A percentile compares a stretch with the other conserved stretches of the same genome.
Conservation (phyloP, 306 rosid species). For the Comarum palustre region DNA sequence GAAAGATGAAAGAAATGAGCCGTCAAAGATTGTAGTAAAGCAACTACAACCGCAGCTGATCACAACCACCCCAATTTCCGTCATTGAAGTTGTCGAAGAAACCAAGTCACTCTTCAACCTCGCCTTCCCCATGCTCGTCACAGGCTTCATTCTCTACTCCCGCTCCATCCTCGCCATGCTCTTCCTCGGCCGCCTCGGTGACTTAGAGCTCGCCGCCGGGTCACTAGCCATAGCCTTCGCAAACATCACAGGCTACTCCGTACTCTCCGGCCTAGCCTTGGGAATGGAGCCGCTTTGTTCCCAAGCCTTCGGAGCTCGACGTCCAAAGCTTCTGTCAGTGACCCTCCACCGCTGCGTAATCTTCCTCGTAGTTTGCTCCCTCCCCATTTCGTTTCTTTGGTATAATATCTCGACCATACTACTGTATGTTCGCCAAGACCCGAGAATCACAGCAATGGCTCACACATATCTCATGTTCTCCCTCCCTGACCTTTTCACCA, state of each 20-base stretch:
- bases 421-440: conserved; percentile 42
- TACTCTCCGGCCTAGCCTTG: conserved; percentile 68
- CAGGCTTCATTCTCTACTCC: conserved; percentile 74
- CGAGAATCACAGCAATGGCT: conserved; percentile 42
- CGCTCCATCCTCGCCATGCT: conserved; percentile 82
- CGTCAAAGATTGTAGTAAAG: too few relatives aligned
- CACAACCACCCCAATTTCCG: not conserved
- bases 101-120: conserved; percentile 48
- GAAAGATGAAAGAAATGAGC: conserved; percentile 1
- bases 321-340: conserved; percentile 59
- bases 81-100: conserved; percentile 35
- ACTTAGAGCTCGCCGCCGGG: conserved; percentile 65
- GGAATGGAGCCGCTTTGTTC: conserved; percentile 97
- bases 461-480: conserved; percentile 54
- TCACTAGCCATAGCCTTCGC: conserved; percentile 89
- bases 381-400: conserved; percentile 84
- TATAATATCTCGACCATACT: conserved; percentile 55
- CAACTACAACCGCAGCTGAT: not conserved
- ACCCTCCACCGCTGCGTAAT: conserved; percentile 79
- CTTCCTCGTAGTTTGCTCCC: conserved; percentile 51
- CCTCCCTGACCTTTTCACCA: conserved; percentile 76
- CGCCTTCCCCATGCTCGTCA: conserved; percentile 59
- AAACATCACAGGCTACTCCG: conserved; percentile 83
- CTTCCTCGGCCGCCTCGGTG: conserved; percentile 73
- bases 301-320: conserved; percentile 88